These are phyloP conservation scores for Cryphonectria naterciae DNA, from an alignment of 2,329 filamentous ascomycete species.

Conservation along the genomic window DNA sequence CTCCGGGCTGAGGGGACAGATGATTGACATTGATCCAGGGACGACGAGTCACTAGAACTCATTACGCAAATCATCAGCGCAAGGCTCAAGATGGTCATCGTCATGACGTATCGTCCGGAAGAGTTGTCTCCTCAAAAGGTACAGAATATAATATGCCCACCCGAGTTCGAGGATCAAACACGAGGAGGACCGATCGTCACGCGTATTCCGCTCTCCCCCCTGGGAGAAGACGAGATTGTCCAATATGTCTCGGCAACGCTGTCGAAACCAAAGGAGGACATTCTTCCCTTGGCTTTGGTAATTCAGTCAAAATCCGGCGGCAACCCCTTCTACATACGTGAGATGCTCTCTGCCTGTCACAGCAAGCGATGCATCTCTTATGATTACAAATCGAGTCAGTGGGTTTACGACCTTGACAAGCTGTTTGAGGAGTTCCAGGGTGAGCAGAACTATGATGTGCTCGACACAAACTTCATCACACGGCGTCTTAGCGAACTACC, in stretches of 20 bases:
- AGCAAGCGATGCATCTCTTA: conserved; percentile 86
- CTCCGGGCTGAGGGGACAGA: too few relatives aligned
- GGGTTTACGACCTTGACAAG: conserved; percentile 84
- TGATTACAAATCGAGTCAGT: conserved; percentile 79
- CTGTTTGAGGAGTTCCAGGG: conserved; percentile 85
- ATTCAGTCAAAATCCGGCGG: conserved; percentile 87
- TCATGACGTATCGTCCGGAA: conserved; percentile 75
- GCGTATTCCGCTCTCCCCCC: conserved; percentile 70
- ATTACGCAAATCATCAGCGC: conserved; percentile 79
- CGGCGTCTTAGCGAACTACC: conserved; percentile 79
- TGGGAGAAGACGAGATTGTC: conserved; percentile 79
- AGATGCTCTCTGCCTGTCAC: conserved; percentile 87
- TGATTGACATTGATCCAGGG: conserved; percentile 39
- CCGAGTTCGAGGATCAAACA: conserved; percentile 55
- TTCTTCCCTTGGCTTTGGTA: conserved; percentile 78
- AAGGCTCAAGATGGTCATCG: conserved; percentile 79
- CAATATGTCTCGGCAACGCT: conserved; percentile 83
- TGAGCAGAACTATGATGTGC: conserved; percentile 75
- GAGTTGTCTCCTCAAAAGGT: conserved; percentile 63
- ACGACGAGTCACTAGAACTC: conserved; percentile 83
- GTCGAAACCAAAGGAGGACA: conserved; percentile 71
- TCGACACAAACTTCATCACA: conserved; percentile 82
- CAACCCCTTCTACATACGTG: conserved; percentile 88
- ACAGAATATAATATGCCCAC: conserved; percentile 57
- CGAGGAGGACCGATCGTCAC: conserved; percentile 64